phyloP scores from a whole-genome alignment of 352 stramenopile species.

The Globisporangium irregulare region DNA sequence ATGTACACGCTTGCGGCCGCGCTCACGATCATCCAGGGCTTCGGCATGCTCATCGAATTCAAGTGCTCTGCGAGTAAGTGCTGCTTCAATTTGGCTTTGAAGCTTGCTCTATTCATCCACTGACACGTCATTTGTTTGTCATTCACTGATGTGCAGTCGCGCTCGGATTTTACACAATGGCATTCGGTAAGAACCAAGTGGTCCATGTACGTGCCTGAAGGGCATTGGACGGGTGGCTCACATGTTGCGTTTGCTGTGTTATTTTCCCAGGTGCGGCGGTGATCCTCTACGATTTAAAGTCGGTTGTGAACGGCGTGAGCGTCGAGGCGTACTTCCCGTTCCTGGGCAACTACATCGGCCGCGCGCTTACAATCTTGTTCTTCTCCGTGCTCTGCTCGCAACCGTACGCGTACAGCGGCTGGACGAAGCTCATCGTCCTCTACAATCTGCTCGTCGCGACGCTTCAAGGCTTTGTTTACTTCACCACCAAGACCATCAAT shows the following conservation, averaged over 20 bases:
- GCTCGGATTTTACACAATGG: constrained; percentile 82
- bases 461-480: constrained; percentile 78
- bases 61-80: constrained; percentile 49
- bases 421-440: constrained; percentile 67
- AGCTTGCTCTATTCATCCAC: background rate
- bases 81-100: background rate
- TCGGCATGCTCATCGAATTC: constrained; percentile 81
- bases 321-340: constrained; percentile 87
- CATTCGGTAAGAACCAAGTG: constrained; percentile 48
- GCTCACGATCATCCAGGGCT: constrained; percentile 81
- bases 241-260: background rate
- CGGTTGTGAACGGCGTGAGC: constrained; percentile 75
- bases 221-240: background rate
- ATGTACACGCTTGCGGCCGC: constrained; percentile 84
- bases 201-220: background rate
- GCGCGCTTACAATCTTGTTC: constrained; percentile 74
- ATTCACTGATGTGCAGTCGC: constrained; percentile 32
- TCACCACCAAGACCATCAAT: constrained; percentile 76
- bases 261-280: constrained; percentile 43
- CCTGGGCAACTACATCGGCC: constrained; percentile 84
- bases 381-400: constrained; percentile 76
- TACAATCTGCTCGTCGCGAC: constrained; percentile 78
- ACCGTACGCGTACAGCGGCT: constrained; percentile 62
- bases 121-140: constrained; percentile 9
- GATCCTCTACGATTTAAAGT: constrained; percentile 86